These are phyloP conservation scores for Nicotiana tomentosiformis DNA, from an alignment of 257 asterid genomes.

Conservation along the genomic window DNA sequence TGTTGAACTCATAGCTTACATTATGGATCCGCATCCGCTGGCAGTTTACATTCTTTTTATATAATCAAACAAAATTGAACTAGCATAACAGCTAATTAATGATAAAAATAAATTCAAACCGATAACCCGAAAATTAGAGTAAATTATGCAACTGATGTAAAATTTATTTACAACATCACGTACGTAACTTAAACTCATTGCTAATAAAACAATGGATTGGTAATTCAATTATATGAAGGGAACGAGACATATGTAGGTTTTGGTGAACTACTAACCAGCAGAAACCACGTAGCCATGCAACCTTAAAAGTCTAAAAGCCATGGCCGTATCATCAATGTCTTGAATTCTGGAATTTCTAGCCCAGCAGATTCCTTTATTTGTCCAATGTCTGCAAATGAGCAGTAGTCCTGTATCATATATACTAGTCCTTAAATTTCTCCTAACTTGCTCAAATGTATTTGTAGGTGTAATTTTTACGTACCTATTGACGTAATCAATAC, in stretches of 20 bases:
- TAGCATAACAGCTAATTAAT: background rate
- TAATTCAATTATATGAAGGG: background rate
- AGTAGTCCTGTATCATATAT: no score
- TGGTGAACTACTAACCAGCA: conserved; percentile 31
- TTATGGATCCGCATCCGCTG: no score
- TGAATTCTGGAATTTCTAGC: conserved; percentile 57
- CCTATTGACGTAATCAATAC: conserved; percentile 55
- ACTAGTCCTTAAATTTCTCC: background rate
- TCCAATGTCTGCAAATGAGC: conserved; percentile 53
- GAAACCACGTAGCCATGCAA: conserved; percentile 72
- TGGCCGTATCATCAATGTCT: conserved; percentile 85
- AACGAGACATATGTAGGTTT: background rate
- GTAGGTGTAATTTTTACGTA: conserved; percentile 3
- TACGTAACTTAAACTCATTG: background rate
- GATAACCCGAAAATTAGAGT: no score
- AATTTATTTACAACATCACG: background rate
- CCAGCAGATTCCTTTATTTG: conserved; percentile 71
- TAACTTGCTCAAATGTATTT: background rate
- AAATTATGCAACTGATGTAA: background rate
- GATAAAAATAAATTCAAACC: no score
- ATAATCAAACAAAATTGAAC: background rate
- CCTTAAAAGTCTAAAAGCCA: conserved; percentile 81
- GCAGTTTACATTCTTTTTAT: background rate
- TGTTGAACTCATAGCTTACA: no score
- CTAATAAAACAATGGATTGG: background rate